A percentile compares a stretch with the other conserved stretches of the same genome.
Conservation (phyloP, 2,329 filamentous ascomycete species). For the Pestalotiopsis sp. region DNA sequence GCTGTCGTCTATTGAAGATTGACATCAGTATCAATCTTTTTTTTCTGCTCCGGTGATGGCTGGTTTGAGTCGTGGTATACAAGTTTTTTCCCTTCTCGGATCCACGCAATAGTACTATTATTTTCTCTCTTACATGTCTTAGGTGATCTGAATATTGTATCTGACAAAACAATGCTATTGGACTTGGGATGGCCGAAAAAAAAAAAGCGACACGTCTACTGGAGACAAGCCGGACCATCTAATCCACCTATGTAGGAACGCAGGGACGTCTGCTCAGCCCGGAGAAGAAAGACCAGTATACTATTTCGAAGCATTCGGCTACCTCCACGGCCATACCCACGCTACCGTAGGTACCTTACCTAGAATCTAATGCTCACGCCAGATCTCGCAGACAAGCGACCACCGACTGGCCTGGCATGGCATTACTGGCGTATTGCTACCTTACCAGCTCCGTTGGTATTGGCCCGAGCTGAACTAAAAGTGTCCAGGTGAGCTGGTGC, state of each 20-base stretch:
- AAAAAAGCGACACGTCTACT: too few relatives aligned
- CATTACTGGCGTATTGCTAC: not conserved
- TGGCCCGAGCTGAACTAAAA: conserved; percentile 7
- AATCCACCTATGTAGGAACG: too few relatives aligned
- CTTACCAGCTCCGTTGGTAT: not conserved
- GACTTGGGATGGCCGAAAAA: too few relatives aligned
- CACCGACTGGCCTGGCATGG: not conserved
- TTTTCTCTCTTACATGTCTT: too few relatives aligned
- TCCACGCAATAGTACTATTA: too few relatives aligned
- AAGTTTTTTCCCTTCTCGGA: not conserved
- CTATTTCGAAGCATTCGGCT: not conserved
- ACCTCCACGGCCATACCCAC: not conserved
- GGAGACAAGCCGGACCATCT: too few relatives aligned
- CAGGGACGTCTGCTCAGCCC: too few relatives aligned
- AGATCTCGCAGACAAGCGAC: not conserved
- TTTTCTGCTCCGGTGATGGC: not conserved
- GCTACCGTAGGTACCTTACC: not conserved
- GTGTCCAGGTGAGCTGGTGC: conserved; percentile 9
- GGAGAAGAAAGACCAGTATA: not conserved
- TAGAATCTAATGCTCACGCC: not conserved
- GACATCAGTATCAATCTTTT: not conserved
- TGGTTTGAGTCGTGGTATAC: not conserved
- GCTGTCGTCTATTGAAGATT: not conserved
- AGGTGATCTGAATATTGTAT: too few relatives aligned
- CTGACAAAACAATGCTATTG: too few relatives aligned